phyloP scores from a whole-genome alignment of 257 asterid species.

The Solanum tarapatanum region DNA sequence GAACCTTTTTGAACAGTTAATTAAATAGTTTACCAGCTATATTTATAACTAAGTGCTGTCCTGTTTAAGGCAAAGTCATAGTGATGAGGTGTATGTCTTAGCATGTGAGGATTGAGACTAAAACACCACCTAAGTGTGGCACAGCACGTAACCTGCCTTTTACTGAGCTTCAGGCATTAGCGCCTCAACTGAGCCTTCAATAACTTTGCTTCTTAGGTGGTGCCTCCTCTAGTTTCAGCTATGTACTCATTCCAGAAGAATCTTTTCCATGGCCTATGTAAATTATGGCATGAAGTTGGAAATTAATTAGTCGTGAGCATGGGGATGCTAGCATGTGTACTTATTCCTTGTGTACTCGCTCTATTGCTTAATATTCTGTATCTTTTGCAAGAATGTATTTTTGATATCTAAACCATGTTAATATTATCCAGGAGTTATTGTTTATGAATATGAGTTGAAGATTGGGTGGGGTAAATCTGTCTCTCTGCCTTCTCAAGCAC shows the following conservation, averaged over 20 bases:
- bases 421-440: conserved; percentile 67
- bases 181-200: not conserved
- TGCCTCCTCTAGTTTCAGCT: not conserved
- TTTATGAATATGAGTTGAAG: conserved; percentile 88
- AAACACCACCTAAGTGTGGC: not conserved
- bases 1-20: not conserved
- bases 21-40: not conserved
- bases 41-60: not conserved
- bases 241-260: not conserved
- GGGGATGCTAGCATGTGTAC: not conserved
- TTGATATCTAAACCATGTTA: not conserved
- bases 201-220: not conserved
- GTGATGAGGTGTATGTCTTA: not conserved
- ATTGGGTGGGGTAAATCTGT: conserved; percentile 98
- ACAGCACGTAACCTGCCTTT: not conserved
- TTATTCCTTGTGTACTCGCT: not conserved
- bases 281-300: not conserved
- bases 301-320: not conserved
- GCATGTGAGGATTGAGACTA: not conserved
- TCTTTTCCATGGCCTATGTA: not conserved
- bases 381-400: not conserved
- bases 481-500: conserved; percentile 96
- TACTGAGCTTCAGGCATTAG: not conserved
- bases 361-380: not conserved
- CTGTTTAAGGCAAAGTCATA: not conserved